phyloP scores from a whole-genome alignment of 345 rosid species.

The Aquilaria sinensis region DNA sequence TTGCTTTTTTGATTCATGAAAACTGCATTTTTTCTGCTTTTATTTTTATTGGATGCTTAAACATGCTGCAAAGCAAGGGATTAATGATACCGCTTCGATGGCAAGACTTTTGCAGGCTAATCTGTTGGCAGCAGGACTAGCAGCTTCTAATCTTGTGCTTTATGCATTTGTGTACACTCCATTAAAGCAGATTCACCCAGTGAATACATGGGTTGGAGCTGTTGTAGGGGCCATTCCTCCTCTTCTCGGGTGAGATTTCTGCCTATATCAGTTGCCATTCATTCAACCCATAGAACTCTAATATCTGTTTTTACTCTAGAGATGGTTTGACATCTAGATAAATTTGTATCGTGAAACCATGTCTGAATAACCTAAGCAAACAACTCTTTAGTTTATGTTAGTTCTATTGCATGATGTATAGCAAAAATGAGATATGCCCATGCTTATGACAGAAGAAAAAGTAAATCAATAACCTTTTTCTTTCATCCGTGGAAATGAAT shows the following conservation, averaged over 20 bases:
- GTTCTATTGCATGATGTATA: too few species aligned
- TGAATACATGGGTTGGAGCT: conserved; percentile 98
- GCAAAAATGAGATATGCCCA: too few species aligned
- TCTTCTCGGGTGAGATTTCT: conserved; percentile 66
- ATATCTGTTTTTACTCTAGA: too few species aligned
- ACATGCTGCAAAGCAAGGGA: conserved; percentile 11
- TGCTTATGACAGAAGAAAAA: too few species aligned
- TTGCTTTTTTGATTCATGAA: not conserved
- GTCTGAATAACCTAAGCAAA: not conserved
- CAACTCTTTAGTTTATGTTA: not conserved
- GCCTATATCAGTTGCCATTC: conserved; percentile 7
- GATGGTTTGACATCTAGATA: too few species aligned
- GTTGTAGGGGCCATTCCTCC: conserved; percentile 99
- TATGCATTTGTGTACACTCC: conserved; percentile 79
- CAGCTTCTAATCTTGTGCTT: conserved; percentile 70
- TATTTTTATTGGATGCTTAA: not conserved
- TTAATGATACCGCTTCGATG: conserved; percentile 32
- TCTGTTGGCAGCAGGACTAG: conserved; percentile 86
- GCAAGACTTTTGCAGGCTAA: conserved; percentile 91
- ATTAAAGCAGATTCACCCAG: conserved; percentile 95
- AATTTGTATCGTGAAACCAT: too few species aligned
- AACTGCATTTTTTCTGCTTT: not conserved
- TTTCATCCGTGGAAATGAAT: not conserved
- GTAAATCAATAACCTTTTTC: not conserved
- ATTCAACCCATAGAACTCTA: not conserved